Evolutionary conservation across 139 green algal species (phyloP), one percentile per base, ranked within the genome.

Genomic region (Closterium sp.): DNA sequence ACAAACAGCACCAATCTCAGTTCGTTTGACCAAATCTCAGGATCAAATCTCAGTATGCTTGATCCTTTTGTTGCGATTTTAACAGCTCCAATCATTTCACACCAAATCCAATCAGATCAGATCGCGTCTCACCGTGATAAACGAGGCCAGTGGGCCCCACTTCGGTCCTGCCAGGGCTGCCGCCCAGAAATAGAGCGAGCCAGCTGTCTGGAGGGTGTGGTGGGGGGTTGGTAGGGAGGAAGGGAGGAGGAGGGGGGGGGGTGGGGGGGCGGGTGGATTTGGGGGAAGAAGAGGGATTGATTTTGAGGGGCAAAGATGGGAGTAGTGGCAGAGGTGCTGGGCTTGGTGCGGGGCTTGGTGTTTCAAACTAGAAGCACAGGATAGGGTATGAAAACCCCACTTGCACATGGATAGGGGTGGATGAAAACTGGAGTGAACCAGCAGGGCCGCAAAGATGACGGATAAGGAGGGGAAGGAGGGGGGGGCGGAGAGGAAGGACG

Each of bases 171-270:
- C 89, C 83, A 92, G 81, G 4, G 83, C 32, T 23, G 81, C 81
- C 30, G 89, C 81, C 89, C 89, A 92, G 31, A 87, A 92, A 38
- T 92, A 92, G 35, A 92, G 81, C 7, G 83, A 89, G 16, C 89
- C 89, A n/a, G 89, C 33, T 28, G 89, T 92, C 89, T 92, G 89
- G 23, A 36, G 12, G 4, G 38, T 23, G 38, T 66, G 38, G 4
- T 10, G 38, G 38, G 21, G 38, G 21, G 7, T n/a, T n/a, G n/a
- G n/a, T n/a, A 69, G 16, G 23, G 25, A 19, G 12, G 0, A 25
- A 76, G 5, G 36, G 36, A 6, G 36, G 36, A 6, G 4, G 36
- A 55, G 36, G 36, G 36, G 36, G n/a, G n/a, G n/a, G n/a, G n/a
- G n/a, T n/a, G n/a, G n/a, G n/a, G n/a, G n/a, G n/a, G n/a, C n/a